Evolutionary conservation across 2,329 filamentous ascomycete genomes (phyloP), one percentile per base, ranked within the genome.

Genomic region (Fusarium piperis): DNA sequence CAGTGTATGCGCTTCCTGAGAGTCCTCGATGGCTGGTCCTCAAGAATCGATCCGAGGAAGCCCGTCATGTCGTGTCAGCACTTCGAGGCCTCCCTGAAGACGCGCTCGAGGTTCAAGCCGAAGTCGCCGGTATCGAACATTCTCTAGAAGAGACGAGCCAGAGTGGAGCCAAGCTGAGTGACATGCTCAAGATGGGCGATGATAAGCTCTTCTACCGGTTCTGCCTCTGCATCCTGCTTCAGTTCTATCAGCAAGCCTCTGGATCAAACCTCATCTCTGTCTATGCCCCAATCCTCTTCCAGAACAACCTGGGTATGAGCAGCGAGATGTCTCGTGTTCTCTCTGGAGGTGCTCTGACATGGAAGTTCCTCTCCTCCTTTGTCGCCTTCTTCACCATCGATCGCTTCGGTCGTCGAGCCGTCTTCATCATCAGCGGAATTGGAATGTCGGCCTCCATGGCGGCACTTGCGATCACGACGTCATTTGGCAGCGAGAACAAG

Each of bases 191-290:
- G 70, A 85, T 84, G 80, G 85, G 84, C 61, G 81, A 85, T 11
- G 85, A 87, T 59, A 85, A 85, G 77, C 81, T 86, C 1, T 77
- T 82, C 16, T 87, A 88, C 78, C 84, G 87, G 1, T 80, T 81
- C 62, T 61, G 67, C 6, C 72, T 80, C 1, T 80, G 77, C 59
- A 76, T 79, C 3, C 39, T 78, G 1, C 74, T 80, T 1, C 79
- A 80, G 57, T 79, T 80, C 72, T 76, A 76, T 36, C 77, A 78
- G 67, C 77, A 78, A 20, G 76, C 77, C 65, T 72, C 65, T 12
- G 77, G 77, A 3, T 74, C 73, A 51, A 78, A 78, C 53, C 67
- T 78, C 0, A 74, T 78, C 56, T 74, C 73, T 1, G 77, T 78
- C n/a, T 78, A 78, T 59, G 77, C 77, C 41, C 75, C 77, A 8